A percentile compares a stretch with the other conserved stretches of the same genome.
phyloP scores from a whole-genome alignment of 1,284 basidiomycete genomes.

The Trichosporon sp. region DNA sequence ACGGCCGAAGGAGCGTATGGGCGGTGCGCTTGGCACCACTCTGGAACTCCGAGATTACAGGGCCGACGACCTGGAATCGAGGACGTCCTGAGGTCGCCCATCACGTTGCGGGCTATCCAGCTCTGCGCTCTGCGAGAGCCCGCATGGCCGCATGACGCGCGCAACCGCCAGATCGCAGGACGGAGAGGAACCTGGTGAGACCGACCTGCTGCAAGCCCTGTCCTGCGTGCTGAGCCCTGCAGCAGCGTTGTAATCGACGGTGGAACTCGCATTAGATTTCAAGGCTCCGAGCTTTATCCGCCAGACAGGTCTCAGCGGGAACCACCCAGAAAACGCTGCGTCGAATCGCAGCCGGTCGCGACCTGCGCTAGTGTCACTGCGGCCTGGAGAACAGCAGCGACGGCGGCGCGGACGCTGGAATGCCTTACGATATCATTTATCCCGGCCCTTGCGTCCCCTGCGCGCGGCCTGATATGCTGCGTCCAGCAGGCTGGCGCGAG shows the following conservation, averaged over 20 bases:
- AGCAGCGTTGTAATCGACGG: not conserved
- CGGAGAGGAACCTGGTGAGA: not conserved
- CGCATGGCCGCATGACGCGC: too few species aligned
- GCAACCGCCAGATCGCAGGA: too few species aligned
- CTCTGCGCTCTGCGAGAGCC: not conserved
- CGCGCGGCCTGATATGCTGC: not conserved
- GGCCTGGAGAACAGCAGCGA: not conserved
- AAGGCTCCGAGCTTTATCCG: not conserved
- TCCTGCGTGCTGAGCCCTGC: not conserved
- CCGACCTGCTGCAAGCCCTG: not conserved
- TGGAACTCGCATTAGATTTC: not conserved
- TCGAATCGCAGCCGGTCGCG: not conserved
- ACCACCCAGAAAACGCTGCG: not conserved
- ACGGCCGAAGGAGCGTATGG: not conserved
- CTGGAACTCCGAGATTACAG: not conserved
- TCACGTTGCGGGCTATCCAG: not conserved
- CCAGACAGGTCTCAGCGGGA: not conserved
- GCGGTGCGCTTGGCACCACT: not conserved
- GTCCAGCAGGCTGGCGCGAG: not conserved
- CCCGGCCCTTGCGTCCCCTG: not conserved
- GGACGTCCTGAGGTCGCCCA: not conserved
- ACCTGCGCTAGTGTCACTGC: not conserved
- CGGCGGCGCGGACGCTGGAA: not conserved
- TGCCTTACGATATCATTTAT: not conserved
- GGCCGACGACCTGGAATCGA: not conserved